Evolutionary conservation across 73 alveolate species (phyloP).

Genomic region (Tetrahymena thermophila): DNA sequence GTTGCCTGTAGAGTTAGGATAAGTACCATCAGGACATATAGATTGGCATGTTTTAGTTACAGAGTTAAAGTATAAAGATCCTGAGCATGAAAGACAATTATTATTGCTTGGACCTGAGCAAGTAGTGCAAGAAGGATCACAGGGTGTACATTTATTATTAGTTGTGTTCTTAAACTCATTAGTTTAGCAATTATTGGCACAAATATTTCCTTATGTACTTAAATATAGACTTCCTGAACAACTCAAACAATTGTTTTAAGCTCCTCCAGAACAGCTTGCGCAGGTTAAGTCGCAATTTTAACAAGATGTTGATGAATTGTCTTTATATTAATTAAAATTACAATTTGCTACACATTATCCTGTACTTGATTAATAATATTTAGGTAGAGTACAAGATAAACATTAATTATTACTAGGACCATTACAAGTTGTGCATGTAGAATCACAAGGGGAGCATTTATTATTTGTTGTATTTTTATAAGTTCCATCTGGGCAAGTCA

Average conservation of each 20-base stretch:
- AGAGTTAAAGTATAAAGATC: not conserved
- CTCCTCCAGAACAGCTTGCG: not conserved
- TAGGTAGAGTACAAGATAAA: not conserved
- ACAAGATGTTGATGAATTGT: not conserved
- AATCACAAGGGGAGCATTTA: not conserved
- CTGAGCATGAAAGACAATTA: not conserved
- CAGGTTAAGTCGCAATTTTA: not conserved
- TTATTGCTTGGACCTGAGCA: not conserved
- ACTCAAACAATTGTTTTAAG: not conserved
- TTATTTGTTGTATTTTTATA: not conserved
- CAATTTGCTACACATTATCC: not conserved
- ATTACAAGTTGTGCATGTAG: not conserved
- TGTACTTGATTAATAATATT: not conserved
- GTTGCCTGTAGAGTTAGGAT: not conserved
- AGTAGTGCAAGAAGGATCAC: not conserved
- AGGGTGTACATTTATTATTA: not conserved
- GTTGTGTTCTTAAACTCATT: not conserved
- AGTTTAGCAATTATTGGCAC: not conserved
- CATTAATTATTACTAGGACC: not conserved
- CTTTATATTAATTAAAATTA: not conserved
- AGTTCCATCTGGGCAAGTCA: not conserved
- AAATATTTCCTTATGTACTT: not conserved
- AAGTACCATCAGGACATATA: not conserved
- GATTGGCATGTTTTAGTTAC: not conserved
- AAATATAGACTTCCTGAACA: not conserved